A percentile compares a stretch with the other conserved stretches of the same genome.
Conservation (phyloP, 192 early-diverging fungal genomes). For the Entomortierella parvispora region DNA sequence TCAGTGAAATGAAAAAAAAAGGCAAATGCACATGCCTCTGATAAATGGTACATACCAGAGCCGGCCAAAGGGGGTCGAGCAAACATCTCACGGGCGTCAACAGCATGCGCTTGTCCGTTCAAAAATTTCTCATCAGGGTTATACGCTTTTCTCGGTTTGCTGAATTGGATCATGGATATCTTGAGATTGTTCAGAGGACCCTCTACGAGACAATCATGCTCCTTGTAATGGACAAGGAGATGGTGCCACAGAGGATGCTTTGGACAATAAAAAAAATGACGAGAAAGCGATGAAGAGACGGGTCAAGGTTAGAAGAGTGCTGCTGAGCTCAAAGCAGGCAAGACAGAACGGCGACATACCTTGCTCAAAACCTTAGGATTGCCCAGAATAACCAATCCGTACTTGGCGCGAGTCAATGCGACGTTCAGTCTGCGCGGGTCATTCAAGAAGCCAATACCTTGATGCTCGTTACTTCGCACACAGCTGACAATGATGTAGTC, state of each 20-base stretch:
- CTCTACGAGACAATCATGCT: constrained; percentile 89
- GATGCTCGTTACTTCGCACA: constrained; percentile 97
- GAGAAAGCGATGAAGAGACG: neutral
- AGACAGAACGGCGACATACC: constrained; percentile 26
- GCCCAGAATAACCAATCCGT: constrained; percentile 93
- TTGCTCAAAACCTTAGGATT: constrained; percentile 95
- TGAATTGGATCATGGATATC: constrained; percentile 90
- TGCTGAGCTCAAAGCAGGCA: too few relatives aligned
- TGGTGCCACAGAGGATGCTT: constrained; percentile 97
- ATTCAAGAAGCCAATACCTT: constrained; percentile 94
- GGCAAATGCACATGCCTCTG: too few relatives aligned
- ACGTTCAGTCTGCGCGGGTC: constrained; percentile 94
- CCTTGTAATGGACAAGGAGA: constrained; percentile 93
- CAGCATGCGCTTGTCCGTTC: constrained; percentile 65
- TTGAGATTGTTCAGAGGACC: constrained; percentile 92
- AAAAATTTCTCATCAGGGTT: constrained; percentile 66
- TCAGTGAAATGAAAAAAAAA: neutral
- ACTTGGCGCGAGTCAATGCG: constrained; percentile 90
- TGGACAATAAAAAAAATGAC: neutral
- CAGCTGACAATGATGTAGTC: constrained; percentile 99
- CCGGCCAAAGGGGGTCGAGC: constrained; percentile 61
- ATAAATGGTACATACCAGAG: constrained; percentile 55
- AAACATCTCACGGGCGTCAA: constrained; percentile 70
- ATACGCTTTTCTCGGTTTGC: constrained; percentile 70
- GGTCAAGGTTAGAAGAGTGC: neutral